These are phyloP conservation scores for Ambrosia hybrid DNA, from an alignment of 140 eudicot species.

Conservation along the genomic window DNA sequence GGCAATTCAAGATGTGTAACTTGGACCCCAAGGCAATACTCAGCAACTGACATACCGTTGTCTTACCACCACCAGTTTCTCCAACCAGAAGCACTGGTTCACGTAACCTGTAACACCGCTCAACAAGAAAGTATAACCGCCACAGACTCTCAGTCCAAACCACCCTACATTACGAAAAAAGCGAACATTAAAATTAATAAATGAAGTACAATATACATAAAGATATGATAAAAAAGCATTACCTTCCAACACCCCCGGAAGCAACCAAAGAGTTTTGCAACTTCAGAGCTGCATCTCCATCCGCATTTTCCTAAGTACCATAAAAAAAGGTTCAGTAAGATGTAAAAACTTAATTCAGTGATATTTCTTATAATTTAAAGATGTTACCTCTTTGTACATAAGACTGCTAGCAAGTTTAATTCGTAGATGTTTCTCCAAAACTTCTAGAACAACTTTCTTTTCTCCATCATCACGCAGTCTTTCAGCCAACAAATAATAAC, in stretches of 20 bases:
- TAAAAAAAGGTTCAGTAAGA: constrained; percentile 12
- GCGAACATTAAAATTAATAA: neutral
- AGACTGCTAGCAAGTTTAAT: constrained; percentile 46
- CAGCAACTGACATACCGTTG: constrained; percentile 92
- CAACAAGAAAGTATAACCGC: constrained; percentile 83
- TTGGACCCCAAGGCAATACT: constrained; percentile 63
- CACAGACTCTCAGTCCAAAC: constrained; percentile 85
- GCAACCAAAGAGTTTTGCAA: constrained; percentile 20
- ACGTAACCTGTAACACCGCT: constrained; percentile 82
- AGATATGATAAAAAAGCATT: constrained; percentile 18
- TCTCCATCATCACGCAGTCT: constrained; percentile 84
- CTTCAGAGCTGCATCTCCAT: constrained; percentile 25
- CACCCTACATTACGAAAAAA: constrained; percentile 46
- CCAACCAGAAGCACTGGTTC: constrained; percentile 99
- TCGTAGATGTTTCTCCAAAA: constrained; percentile 64
- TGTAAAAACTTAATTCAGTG: neutral
- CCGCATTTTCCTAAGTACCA: constrained; percentile 39
- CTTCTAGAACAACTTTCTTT: constrained; percentile 68
- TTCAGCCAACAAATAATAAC: constrained; percentile 88
- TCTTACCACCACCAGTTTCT: constrained; percentile 99
- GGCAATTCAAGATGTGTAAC: constrained; percentile 89
- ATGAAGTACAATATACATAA: neutral
- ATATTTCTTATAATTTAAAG: neutral
- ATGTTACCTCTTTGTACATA: constrained; percentile 66
- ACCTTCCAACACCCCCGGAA: constrained; percentile 50